Conservation (phyloP, 2,329 filamentous ascomycete species). For the Coleophoma crateriformis region DNA sequence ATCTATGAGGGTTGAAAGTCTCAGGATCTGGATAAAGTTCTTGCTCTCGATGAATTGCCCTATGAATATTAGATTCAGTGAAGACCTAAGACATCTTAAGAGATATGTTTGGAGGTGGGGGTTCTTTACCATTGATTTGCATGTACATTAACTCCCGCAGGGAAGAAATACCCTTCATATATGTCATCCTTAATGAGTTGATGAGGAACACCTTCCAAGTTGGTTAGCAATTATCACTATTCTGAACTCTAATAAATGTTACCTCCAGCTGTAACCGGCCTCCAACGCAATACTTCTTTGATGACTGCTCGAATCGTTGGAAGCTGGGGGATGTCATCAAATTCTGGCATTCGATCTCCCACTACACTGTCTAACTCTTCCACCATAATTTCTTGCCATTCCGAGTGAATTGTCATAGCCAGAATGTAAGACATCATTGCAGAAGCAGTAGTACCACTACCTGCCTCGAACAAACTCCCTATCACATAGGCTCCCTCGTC, state of each 20-base stretch:
- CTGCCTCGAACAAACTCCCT: constrained; percentile 30
- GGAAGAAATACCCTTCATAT: constrained; percentile 31
- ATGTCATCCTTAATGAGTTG: constrained; percentile 45
- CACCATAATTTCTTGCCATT: constrained; percentile 2
- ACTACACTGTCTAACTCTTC: constrained; percentile 42
- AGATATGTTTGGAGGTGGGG: background rate
- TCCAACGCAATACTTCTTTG: constrained; percentile 40
- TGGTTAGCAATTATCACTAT: background rate
- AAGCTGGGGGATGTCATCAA: constrained; percentile 38
- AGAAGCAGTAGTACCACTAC: constrained; percentile 31
- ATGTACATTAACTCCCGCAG: constrained; percentile 32
- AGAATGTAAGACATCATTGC: constrained; percentile 21
- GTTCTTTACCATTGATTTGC: constrained; percentile 26
- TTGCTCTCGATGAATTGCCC: constrained; percentile 23
- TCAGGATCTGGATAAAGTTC: constrained; percentile 34
- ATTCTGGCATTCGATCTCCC: constrained; percentile 39
- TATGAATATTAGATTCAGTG: background rate
- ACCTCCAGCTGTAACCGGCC: constrained; percentile 39
- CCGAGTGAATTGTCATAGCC: constrained; percentile 11
- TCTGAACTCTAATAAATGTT: constrained; percentile 22
- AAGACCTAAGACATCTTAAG: background rate
- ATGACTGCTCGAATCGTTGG: constrained; percentile 38
- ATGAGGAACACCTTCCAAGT: constrained; percentile 35
- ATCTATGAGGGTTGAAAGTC: constrained; percentile 39
- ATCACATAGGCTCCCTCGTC: constrained; percentile 24